Base-by-base conservation (phyloP, 805 yeast species). In the Hyphopichia homilentoma region DNA sequence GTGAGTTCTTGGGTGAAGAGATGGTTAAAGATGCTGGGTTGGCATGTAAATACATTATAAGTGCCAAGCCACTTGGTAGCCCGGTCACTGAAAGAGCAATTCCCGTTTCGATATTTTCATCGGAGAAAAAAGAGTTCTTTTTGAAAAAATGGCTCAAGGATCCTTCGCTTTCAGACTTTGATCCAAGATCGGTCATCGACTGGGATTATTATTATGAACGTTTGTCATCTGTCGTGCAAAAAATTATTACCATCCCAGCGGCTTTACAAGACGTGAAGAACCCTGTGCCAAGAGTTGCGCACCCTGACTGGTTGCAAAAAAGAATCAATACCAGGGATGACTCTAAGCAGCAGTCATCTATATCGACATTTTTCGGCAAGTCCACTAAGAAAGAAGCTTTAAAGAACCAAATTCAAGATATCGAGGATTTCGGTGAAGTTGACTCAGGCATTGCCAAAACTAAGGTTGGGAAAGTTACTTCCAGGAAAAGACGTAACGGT, bases 1-100 rank as follows among this genome's bases (percentile, higher is more conserved):
- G 96, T 37, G 97, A 93, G 46, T 90, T 93, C 53, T 69, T 93
- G 44, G 98, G 98, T 9, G 88, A 82, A 41, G 96, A 88, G 45
- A 90, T 90, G 95, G 94, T 88, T 3, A 89, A 87, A 48, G 97
- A 88, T 58, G 88, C 89, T 38, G 97, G 98, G 40, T 73, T 93
- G 39, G 96, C 95, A 5, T 90, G 96, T 61, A 88, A 87, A 57
- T 93, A 87, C 61, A 81, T 93, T 56, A 89, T 93, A 43, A 81
- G 96, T 39, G 76, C 78, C 29, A 78, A 75, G 43, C 98, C 99
- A 1, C 48, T 71, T 14, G 82, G 81, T 26, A 82, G 95, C 1
- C 96, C 98, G 0, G 89, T 89, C 19, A 87, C 98, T 0, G 97
- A 90, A 50, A 73, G 99, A 44, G 98, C 99, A 0, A 72, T 93